phyloP scores from a whole-genome alignment of 176 grass and related monocot genomes.

The Raddia guianensis region DNA sequence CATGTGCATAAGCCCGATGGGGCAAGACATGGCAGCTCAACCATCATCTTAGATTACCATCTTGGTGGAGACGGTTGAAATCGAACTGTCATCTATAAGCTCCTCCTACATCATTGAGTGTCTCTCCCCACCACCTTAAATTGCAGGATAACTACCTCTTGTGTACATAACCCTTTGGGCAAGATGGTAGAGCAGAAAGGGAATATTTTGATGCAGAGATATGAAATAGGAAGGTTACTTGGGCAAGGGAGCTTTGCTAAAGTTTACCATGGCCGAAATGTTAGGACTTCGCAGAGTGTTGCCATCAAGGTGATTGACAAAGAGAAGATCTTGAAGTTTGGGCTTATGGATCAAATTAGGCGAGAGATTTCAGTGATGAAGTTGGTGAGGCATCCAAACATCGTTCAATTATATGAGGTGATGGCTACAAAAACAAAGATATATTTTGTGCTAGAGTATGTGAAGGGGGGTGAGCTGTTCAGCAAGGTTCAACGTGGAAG shows the following conservation, averaged over 20 bases:
- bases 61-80: slow-evolving; percentile 71
- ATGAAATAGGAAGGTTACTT: slow-evolving; percentile 78
- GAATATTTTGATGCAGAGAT: slow-evolving; percentile 72
- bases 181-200: slow-evolving; percentile 75
- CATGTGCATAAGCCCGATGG: slow-evolving; percentile 39
- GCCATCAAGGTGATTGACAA: slow-evolving; percentile 96
- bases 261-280: slow-evolving; percentile 74
- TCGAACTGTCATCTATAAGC: neutral
- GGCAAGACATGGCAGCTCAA: slow-evolving; percentile 36
- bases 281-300: slow-evolving; percentile 66
- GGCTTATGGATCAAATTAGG: slow-evolving; percentile 80
- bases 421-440: slow-evolving; percentile 95
- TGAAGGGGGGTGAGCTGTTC: slow-evolving; percentile 78
- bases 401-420: slow-evolving; percentile 89
- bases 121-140: neutral
- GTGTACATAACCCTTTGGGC: neutral
- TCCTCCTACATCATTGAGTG: neutral
- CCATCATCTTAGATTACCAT: slow-evolving; percentile 49
- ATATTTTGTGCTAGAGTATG: slow-evolving; percentile 90
- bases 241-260: slow-evolving; percentile 95
- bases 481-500: slow-evolving; percentile 79
- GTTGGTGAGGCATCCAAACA: slow-evolving; percentile 76
- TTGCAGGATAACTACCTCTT: neutral
- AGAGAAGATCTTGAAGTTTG: slow-evolving; percentile 79
- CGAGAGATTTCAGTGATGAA: slow-evolving; percentile 90